These are phyloP conservation scores for Pyronema omphalodes DNA, from an alignment of 495 filamentous ascomycete genomes.

Conservation along the genomic window DNA sequence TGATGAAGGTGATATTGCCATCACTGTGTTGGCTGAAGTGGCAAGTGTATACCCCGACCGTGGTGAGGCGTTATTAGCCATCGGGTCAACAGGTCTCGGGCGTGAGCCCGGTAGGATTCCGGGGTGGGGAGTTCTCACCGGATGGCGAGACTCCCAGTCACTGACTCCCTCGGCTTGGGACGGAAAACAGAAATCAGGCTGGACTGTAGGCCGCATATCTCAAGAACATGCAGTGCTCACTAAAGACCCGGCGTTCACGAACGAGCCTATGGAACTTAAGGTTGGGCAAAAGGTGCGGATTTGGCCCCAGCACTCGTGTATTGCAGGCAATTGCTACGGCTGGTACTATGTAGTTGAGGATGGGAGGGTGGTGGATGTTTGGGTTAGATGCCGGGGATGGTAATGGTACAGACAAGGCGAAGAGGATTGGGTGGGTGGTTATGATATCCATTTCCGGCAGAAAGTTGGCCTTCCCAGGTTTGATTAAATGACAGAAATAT, in stretches of 20 bases:
- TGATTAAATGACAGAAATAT: too few relatives aligned
- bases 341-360: constrained; percentile 64
- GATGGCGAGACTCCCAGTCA: constrained; percentile 30
- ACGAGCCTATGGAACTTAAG: constrained; percentile 30
- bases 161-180: neutral
- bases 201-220: constrained; percentile 41
- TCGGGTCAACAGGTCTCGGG: constrained; percentile 54
- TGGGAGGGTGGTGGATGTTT: constrained; percentile 46
- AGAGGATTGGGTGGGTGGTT: too few relatives aligned
- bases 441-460: too few relatives aligned
- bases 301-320: constrained; percentile 76
- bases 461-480: too few relatives aligned
- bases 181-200: constrained; percentile 31
- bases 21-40: constrained; percentile 56
- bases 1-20: constrained; percentile 38
- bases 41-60: constrained; percentile 47
- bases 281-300: constrained; percentile 47
- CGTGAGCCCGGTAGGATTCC: constrained; percentile 49
- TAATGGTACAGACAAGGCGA: constrained; percentile 16
- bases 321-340: constrained; percentile 50
- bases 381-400: constrained; percentile 45
- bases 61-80: constrained; percentile 51
- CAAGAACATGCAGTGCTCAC: constrained; percentile 50
- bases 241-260: constrained; percentile 25
- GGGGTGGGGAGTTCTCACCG: constrained; percentile 55